These are phyloP conservation scores for Xanthoconium purpureum DNA, from an alignment of 768 basidiomycete species.

Conservation along the genomic window DNA sequence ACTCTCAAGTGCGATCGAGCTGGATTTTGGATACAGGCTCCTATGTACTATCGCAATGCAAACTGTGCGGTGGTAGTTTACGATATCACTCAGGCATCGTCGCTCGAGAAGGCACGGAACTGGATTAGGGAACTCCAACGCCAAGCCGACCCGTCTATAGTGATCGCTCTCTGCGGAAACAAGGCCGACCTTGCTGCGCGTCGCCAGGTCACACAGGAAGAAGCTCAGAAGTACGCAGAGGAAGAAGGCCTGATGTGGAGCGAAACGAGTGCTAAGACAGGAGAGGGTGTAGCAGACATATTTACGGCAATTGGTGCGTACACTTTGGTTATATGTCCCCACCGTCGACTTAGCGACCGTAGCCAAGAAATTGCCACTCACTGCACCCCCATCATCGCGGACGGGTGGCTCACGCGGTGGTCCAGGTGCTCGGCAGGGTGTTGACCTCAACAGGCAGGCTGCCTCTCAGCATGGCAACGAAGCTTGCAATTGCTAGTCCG, in stretches of 20 bases:
- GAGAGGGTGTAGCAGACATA: slow-evolving; percentile 81
- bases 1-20: neutral
- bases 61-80: slow-evolving; percentile 94
- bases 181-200: slow-evolving; percentile 85
- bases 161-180: slow-evolving; percentile 95
- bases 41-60: slow-evolving; percentile 96
- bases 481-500: slow-evolving; percentile 68
- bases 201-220: slow-evolving; percentile 82
- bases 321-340: neutral
- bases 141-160: slow-evolving; percentile 95
- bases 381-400: slow-evolving; percentile 64
- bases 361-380: slow-evolving; percentile 91
- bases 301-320: slow-evolving; percentile 80
- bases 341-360: slow-evolving; percentile 5
- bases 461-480: slow-evolving; percentile 50
- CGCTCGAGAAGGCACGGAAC: slow-evolving; percentile 90
- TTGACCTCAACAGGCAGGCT: slow-evolving; percentile 78
- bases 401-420: slow-evolving; percentile 50
- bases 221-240: slow-evolving; percentile 88
- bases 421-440: slow-evolving; percentile 56
- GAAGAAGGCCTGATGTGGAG: slow-evolving; percentile 93
- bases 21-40: slow-evolving; percentile 51
- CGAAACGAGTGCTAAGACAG: slow-evolving; percentile 88
- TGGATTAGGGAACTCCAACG: slow-evolving; percentile 98
- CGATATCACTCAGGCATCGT: slow-evolving; percentile 90